Base-by-base conservation (phyloP, 164 flowering plant species). In the Cinnamomum micranthum region DNA sequence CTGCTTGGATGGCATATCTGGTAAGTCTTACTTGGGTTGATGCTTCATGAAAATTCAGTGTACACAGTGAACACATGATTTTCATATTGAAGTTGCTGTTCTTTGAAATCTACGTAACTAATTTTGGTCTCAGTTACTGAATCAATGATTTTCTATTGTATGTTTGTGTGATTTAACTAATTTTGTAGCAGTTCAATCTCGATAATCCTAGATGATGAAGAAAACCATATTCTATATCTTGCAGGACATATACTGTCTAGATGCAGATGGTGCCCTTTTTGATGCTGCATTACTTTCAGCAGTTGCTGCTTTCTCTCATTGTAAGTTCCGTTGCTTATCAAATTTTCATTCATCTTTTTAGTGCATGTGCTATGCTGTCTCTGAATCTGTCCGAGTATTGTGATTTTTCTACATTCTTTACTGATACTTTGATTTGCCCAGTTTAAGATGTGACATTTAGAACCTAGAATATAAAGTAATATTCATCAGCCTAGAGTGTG, bases 1-100 rank as follows among this genome's bases (percentile, higher is more conserved):
- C 96, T 81, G 97, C 96, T 71, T 95, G 98, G 99, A 95, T 95
- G 96, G 96, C 87, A 47, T 95, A 95, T 82, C 79, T 95, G 96
- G 99, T 95, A 85, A 84, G 59, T 3, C 25, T 17, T 66, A 10
- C 41, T 28, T 20, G 35, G 71, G 24, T 68, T n/a, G 52, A 68
- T 68, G 52, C 51, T 41, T 22, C 27, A 24, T 3, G 23, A 68
- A 33, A 68, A 68, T 19, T 33, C 52, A 35, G 17, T 41, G 47
- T 23, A 6, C 5, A n/a, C 5, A n/a, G 19, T 66, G 41, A 41
- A 41, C 11, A 41, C 47, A 41, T 41, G 47, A 4, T 7, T 31
- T 47, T 69, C 25, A 41, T 41, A 11, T 41, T 69, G 55, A 22
- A 15, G 55, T 3, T 69, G 27, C 28, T 22, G 28, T 27, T 4